Evolutionary conservation across 2,329 filamentous ascomycete species (phyloP).

Genomic region (Diaporthe australafricana): DNA sequence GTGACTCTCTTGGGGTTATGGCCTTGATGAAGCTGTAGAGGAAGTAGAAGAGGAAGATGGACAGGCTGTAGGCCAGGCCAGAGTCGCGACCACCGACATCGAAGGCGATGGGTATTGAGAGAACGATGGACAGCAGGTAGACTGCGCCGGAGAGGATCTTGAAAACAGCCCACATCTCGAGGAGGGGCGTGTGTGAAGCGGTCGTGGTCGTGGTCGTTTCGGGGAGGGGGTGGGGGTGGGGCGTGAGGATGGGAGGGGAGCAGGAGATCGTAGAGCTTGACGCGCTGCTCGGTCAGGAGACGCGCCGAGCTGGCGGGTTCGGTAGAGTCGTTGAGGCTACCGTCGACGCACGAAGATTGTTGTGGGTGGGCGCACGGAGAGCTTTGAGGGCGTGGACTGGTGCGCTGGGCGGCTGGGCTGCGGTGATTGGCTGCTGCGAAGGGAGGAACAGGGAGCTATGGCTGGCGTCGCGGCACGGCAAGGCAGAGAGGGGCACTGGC

Average conservation of each 20-base stretch:
- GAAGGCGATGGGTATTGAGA: constrained; percentile 96
- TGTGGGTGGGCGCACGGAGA: not conserved
- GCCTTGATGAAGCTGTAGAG: constrained; percentile 85
- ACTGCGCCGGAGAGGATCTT: constrained; percentile 81
- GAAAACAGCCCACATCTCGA: constrained; percentile 82
- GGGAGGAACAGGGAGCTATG: constrained; percentile 21
- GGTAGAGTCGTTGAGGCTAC: not conserved
- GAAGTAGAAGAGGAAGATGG: constrained; percentile 91
- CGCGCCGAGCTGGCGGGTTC: constrained; percentile 15
- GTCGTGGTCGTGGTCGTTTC: constrained; percentile 41
- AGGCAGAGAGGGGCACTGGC: not conserved
- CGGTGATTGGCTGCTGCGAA: constrained; percentile 10
- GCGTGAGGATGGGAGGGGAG: not conserved
- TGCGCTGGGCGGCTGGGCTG: not conserved
- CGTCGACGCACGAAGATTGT: not conserved
- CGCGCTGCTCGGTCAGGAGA: constrained; percentile 16
- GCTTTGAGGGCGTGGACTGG: not conserved
- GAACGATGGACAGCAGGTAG: constrained; percentile 92
- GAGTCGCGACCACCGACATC: constrained; percentile 97
- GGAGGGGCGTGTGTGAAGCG: not conserved
- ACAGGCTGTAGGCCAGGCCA: constrained; percentile 92
- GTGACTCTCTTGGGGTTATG: constrained; percentile 81
- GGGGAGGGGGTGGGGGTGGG: not conserved
- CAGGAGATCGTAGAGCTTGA: not conserved
- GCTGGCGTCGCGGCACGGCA: constrained; percentile 1